These are phyloP conservation scores for Erythrophleum ivorense DNA, from an alignment of 331 rosid genomes.

Conservation along the genomic window DNA sequence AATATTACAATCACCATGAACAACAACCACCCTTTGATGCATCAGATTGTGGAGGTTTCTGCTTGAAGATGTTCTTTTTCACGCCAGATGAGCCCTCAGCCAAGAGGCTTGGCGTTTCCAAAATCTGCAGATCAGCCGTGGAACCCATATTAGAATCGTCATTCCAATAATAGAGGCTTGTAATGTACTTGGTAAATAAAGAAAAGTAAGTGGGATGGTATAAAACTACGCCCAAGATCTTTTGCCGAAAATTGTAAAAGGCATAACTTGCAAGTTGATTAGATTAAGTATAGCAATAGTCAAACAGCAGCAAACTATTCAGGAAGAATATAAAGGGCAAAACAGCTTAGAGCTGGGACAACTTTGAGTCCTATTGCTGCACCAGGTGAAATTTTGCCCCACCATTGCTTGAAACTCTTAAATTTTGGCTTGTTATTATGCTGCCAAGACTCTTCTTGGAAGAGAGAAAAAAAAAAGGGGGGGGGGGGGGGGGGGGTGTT, in stretches of 20 bases:
- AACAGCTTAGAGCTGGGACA: neutral
- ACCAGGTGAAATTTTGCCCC: neutral
- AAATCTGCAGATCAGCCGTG: slow-evolving; percentile 55
- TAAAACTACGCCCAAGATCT: neutral
- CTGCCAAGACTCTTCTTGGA: neutral
- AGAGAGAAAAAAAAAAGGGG: neutral
- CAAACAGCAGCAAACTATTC: neutral
- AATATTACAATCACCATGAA: slow-evolving; percentile 51
- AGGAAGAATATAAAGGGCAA: neutral
- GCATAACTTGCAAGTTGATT: neutral
- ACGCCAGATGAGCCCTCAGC: slow-evolving; percentile 71
- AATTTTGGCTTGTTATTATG: neutral
- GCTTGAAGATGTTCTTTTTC: slow-evolving; percentile 78
- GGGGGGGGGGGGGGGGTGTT: no score
- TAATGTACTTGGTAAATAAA: slow-evolving; percentile 10
- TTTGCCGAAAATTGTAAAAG: neutral
- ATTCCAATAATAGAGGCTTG: neutral
- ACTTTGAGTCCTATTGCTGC: neutral
- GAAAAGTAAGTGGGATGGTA: neutral
- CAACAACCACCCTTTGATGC: slow-evolving; percentile 71
- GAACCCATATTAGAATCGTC: neutral
- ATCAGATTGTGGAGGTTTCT: slow-evolving; percentile 55
- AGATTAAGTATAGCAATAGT: neutral
- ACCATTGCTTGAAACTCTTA: neutral
- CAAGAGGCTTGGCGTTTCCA: slow-evolving; percentile 82